Conservation (phyloP, 805 yeast species). For the Jamesozyma lodderae region DNA sequence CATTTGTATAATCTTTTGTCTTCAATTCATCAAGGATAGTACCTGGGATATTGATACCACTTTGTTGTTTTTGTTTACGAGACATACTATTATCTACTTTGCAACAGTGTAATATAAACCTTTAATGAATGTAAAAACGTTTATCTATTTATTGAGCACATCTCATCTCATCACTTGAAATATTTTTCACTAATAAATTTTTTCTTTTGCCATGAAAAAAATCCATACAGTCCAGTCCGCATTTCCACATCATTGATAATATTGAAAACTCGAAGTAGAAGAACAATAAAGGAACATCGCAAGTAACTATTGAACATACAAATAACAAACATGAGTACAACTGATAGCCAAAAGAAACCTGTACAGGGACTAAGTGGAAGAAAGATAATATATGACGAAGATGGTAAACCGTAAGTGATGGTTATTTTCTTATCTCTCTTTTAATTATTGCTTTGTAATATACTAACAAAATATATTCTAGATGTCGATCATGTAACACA, state of each 20-base stretch:
- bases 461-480: constrained; percentile 17
- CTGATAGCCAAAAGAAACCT: constrained; percentile 31
- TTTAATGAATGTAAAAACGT: too few species aligned
- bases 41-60: constrained; percentile 49
- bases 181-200: too few species aligned
- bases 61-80: constrained; percentile 19
- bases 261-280: too few species aligned
- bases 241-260: too few species aligned
- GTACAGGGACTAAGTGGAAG: constrained; percentile 52
- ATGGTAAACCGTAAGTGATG: constrained; percentile 82
- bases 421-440: not conserved
- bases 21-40: constrained; percentile 44
- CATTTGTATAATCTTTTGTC: constrained; percentile 36
- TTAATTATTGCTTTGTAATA: not conserved
- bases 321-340: not conserved
- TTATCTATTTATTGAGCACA: too few species aligned
- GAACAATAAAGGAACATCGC: too few species aligned
- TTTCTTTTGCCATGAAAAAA: too few species aligned
- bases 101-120: too few species aligned
- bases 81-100: too few species aligned
- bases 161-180: not conserved
- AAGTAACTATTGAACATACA: too few species aligned
- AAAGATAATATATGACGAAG: constrained; percentile 64
- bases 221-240: too few species aligned
- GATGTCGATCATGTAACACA: constrained; percentile 84